Percentiles rank a stretch among this genome's conserved stretches.
Conservation (phyloP, 371 early-diverging fungal species). For the Paraphysoderma sedebokerense region DNA sequence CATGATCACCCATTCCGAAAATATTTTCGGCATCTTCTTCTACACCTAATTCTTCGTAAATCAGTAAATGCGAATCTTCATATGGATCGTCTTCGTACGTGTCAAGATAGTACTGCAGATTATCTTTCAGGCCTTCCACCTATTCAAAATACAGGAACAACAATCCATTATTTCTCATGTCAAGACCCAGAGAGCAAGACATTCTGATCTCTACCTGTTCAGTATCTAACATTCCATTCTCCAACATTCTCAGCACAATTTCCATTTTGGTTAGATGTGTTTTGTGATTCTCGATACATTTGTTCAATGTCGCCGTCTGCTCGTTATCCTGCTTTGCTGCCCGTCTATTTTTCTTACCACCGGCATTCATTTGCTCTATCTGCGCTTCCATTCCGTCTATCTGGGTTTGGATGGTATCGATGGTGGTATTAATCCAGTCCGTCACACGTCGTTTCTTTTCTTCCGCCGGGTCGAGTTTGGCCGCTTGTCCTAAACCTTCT, state of each 20-base stretch:
- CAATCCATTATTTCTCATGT: background rate
- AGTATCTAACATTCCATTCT: conserved; percentile 71
- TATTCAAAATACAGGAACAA: conserved; percentile 9
- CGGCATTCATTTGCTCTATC: conserved; percentile 49
- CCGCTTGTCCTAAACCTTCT: conserved; percentile 67
- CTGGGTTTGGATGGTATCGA: conserved; percentile 68
- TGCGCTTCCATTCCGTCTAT: conserved; percentile 81
- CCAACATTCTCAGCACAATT: conserved; percentile 69
- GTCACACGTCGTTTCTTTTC: conserved; percentile 65
- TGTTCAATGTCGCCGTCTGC: conserved; percentile 42
- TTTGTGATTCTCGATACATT: conserved; percentile 66
- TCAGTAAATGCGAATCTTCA: background rate
- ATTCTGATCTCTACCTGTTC: conserved; percentile 37
- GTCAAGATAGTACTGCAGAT: conserved; percentile 80
- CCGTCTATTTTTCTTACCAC: conserved; percentile 53
- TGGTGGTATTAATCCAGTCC: conserved; percentile 59
- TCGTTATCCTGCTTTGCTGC: conserved; percentile 32
- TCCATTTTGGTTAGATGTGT: conserved; percentile 77
- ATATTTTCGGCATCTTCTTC: too few relatives aligned
- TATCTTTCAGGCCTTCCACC: conserved; percentile 60
- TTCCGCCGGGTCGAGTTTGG: conserved; percentile 81
- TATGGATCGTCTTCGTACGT: conserved; percentile 35
- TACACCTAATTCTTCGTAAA: too few relatives aligned
- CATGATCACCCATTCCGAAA: too few relatives aligned
- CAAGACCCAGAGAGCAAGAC: background rate